These are phyloP conservation scores for Podosphaera aphanis DNA, from an alignment of 2,329 filamentous ascomycete genomes.

Conservation along the genomic window DNA sequence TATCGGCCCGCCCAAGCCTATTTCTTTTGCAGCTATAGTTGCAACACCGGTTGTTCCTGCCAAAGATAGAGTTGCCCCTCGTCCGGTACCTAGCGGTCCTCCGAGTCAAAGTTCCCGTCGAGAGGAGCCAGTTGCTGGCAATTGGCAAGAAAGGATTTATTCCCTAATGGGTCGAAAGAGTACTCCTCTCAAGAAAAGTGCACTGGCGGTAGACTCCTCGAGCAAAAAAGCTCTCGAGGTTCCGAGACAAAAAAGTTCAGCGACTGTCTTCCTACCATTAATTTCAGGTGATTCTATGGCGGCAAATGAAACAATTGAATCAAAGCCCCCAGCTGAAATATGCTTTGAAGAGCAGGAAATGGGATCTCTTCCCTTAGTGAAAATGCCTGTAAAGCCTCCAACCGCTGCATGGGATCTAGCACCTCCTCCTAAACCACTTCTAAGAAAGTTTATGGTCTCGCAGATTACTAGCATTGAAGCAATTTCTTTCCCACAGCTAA, in stretches of 20 bases:
- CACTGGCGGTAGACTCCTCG: conserved; percentile 40
- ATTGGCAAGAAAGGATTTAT: conserved; percentile 72
- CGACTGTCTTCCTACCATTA: conserved; percentile 47
- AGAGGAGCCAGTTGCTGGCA: conserved; percentile 12
- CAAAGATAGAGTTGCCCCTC: neutral
- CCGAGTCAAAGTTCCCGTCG: conserved; percentile 18
- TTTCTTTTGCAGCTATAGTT: conserved; percentile 21
- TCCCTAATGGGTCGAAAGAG: conserved; percentile 46
- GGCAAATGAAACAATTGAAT: conserved; percentile 25
- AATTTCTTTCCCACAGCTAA: conserved; percentile 19
- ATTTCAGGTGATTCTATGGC: conserved; percentile 12
- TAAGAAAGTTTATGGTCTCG: conserved; percentile 24
- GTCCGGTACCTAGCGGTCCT: conserved; percentile 13
- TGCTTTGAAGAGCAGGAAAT: conserved; percentile 66
- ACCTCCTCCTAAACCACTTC: conserved; percentile 29
- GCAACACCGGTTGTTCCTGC: conserved; percentile 14
- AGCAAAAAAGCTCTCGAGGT: conserved; percentile 45
- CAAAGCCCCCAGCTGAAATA: conserved; percentile 51
- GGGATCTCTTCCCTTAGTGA: conserved; percentile 49
- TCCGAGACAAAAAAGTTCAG: conserved; percentile 19
- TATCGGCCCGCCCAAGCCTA: conserved; percentile 21
- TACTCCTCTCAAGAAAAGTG: conserved; percentile 29
- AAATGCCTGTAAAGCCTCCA: conserved; percentile 38
- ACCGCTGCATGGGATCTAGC: conserved; percentile 39
- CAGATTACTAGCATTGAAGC: conserved; percentile 24